phyloP scores from a whole-genome alignment of 306 rosid species.

The Phaseolus lunatus region DNA sequence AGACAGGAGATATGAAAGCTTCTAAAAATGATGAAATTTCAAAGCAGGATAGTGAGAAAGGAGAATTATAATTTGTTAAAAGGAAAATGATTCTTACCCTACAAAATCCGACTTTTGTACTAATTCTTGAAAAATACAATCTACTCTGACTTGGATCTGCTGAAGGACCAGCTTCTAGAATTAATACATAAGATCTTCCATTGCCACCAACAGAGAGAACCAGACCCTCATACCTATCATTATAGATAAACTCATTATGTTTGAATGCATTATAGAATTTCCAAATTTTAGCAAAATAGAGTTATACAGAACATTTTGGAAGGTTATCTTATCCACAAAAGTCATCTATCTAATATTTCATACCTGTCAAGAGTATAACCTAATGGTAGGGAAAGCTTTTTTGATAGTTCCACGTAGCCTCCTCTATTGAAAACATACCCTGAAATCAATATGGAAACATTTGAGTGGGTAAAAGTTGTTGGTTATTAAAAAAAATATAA shows the following conservation, averaged over 20 bases:
- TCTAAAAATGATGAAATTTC: constrained; percentile 4
- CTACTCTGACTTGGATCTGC: constrained; percentile 84
- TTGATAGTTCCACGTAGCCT: constrained; percentile 91
- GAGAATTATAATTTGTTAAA: constrained; percentile 18
- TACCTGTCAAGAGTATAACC: constrained; percentile 96
- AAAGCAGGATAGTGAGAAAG: constrained; percentile 23
- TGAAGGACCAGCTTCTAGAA: constrained; percentile 90
- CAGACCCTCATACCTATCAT: constrained; percentile 87
- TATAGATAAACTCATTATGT: constrained; percentile 25
- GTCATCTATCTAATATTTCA: constrained; percentile 21
- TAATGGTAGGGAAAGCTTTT: constrained; percentile 82
- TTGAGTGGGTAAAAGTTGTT: constrained; percentile 1
- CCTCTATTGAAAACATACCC: constrained; percentile 96
- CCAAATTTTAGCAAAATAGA: constrained; percentile 29
- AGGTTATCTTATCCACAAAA: background rate
- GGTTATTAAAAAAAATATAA: too few species aligned
- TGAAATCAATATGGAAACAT: constrained; percentile 45
- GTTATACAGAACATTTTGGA: constrained; percentile 7
- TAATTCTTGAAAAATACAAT: constrained; percentile 85
- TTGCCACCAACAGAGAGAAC: constrained; percentile 98
- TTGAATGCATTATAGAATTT: constrained; percentile 27
- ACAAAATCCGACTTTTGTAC: constrained; percentile 94
- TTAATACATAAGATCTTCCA: constrained; percentile 87
- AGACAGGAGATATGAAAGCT: constrained; percentile 42
- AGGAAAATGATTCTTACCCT: constrained; percentile 63